Evolutionary conservation across 192 early-diverging fungal species (phyloP).

Genomic region (Diversispora epigaea): DNA sequence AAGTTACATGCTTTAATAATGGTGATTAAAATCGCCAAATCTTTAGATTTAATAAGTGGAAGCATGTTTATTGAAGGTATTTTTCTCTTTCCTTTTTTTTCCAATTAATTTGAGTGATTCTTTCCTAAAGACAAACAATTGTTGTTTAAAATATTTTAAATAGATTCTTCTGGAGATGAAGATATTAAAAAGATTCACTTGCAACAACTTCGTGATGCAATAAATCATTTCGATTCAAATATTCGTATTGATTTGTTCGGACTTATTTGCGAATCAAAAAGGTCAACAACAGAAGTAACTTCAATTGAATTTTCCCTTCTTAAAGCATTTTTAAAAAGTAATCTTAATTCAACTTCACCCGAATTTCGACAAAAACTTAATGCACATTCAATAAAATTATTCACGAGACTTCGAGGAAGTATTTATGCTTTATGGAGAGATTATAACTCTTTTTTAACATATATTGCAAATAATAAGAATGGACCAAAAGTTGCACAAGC

Average conservation of each 20-base stretch:
- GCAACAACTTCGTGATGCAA: slow-evolving; percentile 57
- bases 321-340: slow-evolving; percentile 65
- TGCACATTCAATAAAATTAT: slow-evolving; percentile 58
- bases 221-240: slow-evolving; percentile 68
- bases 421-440: slow-evolving; percentile 43
- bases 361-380: slow-evolving; percentile 81
- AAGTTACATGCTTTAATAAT: slow-evolving; percentile 65
- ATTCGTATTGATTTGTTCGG: slow-evolving; percentile 78
- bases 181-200: slow-evolving; percentile 40
- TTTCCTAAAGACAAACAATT: neutral
- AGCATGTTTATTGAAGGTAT: slow-evolving; percentile 38
- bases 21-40: slow-evolving; percentile 54
- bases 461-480: slow-evolving; percentile 34
- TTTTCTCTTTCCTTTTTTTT: neutral
- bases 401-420: slow-evolving; percentile 60
- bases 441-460: slow-evolving; percentile 35
- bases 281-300: slow-evolving; percentile 62
- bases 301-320: slow-evolving; percentile 64
- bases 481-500: slow-evolving; percentile 33
- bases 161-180: neutral
- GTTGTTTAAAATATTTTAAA: neutral
- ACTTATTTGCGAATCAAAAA: slow-evolving; percentile 76
- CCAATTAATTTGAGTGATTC: neutral
- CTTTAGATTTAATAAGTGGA: slow-evolving; percentile 57
- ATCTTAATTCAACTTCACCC: slow-evolving; percentile 69